A percentile compares a stretch with the other conserved stretches of the same genome.
Conservation (phyloP, 768 basidiomycete species). For the Rhodocollybia butyracea region DNA sequence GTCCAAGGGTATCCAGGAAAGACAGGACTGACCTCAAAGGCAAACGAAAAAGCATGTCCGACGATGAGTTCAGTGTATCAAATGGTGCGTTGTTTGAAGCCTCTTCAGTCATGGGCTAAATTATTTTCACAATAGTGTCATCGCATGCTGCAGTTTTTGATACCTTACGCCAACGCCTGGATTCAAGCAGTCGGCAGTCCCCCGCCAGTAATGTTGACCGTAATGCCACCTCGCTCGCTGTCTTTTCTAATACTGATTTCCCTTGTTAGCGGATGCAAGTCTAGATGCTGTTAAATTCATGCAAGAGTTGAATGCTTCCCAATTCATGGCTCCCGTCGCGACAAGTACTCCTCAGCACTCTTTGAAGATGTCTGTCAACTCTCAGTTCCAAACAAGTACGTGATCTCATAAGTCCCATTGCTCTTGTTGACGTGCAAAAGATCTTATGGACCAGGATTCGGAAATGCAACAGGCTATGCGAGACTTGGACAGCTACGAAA, state of each 20-base stretch:
- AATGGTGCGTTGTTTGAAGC: constrained; percentile 39
- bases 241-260: constrained; percentile 11
- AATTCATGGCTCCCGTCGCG: constrained; percentile 42
- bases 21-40: constrained; percentile 42
- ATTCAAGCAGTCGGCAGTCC: constrained; percentile 30
- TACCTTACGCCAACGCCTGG: constrained; percentile 28
- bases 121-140: constrained; percentile 11
- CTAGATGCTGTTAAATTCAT: constrained; percentile 36
- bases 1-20: constrained; percentile 36
- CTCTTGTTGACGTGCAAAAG: constrained; percentile 25
- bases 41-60: constrained; percentile 60
- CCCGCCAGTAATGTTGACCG: constrained; percentile 25
- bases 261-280: constrained; percentile 21
- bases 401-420: too few species aligned
- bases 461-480: constrained; percentile 68
- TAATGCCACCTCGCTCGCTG: constrained; percentile 23
- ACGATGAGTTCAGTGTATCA: constrained; percentile 58
- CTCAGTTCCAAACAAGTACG: constrained; percentile 57
- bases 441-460: constrained; percentile 66
- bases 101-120: too few species aligned
- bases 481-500: constrained; percentile 51
- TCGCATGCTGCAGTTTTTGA: constrained; percentile 39
- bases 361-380: constrained; percentile 49
- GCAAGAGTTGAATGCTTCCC: constrained; percentile 35
- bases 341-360: constrained; percentile 56